A percentile compares a stretch with the other conserved stretches of the same genome.
Conservation (phyloP, 495 filamentous ascomycete genomes). For the Penicillium simplicissimum region DNA sequence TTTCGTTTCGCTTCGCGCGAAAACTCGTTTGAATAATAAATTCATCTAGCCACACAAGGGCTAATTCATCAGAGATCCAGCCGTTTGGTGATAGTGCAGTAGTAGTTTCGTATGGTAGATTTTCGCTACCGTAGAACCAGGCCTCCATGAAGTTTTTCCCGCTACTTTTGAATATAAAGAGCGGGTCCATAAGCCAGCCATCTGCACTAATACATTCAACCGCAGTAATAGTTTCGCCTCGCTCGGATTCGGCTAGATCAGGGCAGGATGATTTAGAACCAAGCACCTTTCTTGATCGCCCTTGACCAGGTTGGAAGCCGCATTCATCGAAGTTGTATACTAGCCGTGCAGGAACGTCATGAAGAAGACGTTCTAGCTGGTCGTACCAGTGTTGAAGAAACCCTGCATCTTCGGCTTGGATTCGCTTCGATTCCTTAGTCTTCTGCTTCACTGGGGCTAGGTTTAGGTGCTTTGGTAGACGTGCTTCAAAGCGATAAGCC, state of each 20-base stretch:
- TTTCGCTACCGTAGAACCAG: background rate
- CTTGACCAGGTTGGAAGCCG: background rate
- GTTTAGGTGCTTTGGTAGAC: too few species aligned
- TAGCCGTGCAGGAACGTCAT: background rate
- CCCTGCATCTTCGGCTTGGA: too few species aligned
- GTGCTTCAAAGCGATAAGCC: too few species aligned
- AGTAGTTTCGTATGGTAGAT: background rate
- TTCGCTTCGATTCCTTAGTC: too few species aligned
- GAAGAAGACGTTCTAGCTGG: too few species aligned
- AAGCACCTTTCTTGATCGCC: background rate
- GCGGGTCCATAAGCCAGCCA: background rate
- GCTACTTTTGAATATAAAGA: background rate
- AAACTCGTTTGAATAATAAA: background rate
- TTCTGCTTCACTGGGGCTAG: too few species aligned
- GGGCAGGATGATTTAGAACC: background rate
- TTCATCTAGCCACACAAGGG: background rate
- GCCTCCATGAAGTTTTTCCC: background rate
- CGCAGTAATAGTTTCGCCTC: background rate
- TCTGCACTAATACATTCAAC: background rate
- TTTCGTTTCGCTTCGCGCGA: background rate
- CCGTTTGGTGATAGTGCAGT: background rate
- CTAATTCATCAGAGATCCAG: constrained; percentile 3
- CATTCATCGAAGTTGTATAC: background rate
- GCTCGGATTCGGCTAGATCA: background rate
- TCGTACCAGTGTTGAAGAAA: too few species aligned